phyloP scores from a whole-genome alignment of 2,329 filamentous ascomycete species.

The Talaromyces sp. region DNA sequence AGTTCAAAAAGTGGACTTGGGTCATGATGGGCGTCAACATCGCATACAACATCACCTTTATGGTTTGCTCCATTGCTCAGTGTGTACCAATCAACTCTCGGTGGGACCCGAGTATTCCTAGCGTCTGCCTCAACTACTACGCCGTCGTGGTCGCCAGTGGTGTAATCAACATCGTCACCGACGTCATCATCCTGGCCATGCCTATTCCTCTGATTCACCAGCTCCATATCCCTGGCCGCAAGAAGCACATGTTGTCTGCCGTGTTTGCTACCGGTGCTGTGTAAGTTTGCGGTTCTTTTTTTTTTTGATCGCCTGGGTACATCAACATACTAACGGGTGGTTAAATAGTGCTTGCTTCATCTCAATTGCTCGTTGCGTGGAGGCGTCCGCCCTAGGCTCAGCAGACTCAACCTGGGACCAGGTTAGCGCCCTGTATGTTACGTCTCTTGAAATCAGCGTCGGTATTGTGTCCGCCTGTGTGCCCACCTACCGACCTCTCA shows the following conservation, averaged over 20 bases:
- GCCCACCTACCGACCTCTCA: background rate
- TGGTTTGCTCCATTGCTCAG: slow-evolving; percentile 34
- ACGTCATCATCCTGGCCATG: slow-evolving; percentile 1
- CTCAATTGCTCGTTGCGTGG: background rate
- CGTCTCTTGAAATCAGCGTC: background rate
- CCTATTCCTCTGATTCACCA: background rate
- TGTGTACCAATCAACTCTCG: slow-evolving; percentile 34
- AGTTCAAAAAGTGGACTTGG: slow-evolving; percentile 18
- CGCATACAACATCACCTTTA: slow-evolving; percentile 26
- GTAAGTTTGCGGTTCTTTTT: background rate
- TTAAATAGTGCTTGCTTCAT: background rate
- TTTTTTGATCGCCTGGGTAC: background rate
- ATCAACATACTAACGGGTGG: background rate
- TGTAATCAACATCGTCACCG: slow-evolving; percentile 1
- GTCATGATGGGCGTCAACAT: slow-evolving; percentile 28
- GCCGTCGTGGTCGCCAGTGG: background rate
- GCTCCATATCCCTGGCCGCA: background rate
- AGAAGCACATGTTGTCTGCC: background rate
- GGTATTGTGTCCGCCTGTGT: background rate
- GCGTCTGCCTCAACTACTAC: background rate
- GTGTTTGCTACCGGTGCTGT: background rate
- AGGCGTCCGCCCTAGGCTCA: background rate
- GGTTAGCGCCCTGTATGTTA: background rate
- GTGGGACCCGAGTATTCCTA: slow-evolving; percentile 21
- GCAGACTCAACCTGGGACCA: background rate